phyloP scores from a whole-genome alignment of 208 protist genomes.

The Wallacemonas sp. region DNA sequence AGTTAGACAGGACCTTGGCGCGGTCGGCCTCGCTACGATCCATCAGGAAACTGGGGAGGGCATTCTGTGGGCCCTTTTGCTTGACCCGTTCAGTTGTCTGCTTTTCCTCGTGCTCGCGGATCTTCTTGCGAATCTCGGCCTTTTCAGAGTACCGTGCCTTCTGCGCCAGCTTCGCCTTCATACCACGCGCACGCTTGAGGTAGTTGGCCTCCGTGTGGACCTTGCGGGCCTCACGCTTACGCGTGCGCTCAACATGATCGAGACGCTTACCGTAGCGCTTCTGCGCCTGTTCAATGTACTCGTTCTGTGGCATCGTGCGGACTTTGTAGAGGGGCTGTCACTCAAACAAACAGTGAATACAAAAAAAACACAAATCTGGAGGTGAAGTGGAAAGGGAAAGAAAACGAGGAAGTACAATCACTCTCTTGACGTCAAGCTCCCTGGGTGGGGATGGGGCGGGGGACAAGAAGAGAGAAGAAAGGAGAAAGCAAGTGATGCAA shows the following conservation, averaged over 20 bases:
- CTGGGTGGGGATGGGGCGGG: background rate
- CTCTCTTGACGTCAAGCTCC: too few relatives aligned
- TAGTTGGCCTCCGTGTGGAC: slow-evolving; percentile 94
- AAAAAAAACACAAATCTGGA: slow-evolving; percentile 14
- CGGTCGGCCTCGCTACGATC: slow-evolving; percentile 97
- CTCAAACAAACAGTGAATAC: slow-evolving; percentile 19
- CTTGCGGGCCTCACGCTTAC: slow-evolving; percentile 98
- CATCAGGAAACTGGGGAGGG: slow-evolving; percentile 99
- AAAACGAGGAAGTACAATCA: too few relatives aligned
- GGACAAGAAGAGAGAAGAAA: slow-evolving; percentile 4
- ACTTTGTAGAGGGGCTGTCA: background rate
- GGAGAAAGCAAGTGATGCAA: background rate
- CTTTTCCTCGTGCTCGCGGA: slow-evolving; percentile 98
- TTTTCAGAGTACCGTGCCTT: slow-evolving; percentile 99
- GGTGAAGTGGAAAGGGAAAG: background rate
- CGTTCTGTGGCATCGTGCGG: slow-evolving; percentile 96
- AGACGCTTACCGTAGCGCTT: slow-evolving; percentile 98
- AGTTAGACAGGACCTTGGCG: slow-evolving; percentile 99
- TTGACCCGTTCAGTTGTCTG: slow-evolving; percentile 94
- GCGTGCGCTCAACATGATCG: slow-evolving; percentile 97
- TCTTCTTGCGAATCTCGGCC: slow-evolving; percentile 99
- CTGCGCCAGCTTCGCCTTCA: slow-evolving; percentile 98
- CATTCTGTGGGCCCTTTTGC: slow-evolving; percentile 93
- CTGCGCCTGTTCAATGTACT: slow-evolving; percentile 98
- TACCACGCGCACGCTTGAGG: slow-evolving; percentile 95